Evolutionary conservation across 495 filamentous ascomycete species (phyloP).

Genomic region (Neurospora sp.): DNA sequence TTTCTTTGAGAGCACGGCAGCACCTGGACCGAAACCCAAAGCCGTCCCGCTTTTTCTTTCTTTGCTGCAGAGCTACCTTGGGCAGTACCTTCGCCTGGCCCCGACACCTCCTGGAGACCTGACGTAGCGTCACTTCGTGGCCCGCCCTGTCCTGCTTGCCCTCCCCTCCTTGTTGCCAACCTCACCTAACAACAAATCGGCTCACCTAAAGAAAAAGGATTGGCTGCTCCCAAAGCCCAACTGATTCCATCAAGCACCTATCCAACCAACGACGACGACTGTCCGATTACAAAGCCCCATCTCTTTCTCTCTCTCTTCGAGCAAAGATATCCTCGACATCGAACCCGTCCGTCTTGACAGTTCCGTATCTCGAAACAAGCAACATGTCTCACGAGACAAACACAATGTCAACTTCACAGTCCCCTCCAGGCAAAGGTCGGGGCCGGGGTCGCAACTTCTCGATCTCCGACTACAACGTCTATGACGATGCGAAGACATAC

Average conservation of each 20-base stretch:
- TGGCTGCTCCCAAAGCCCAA: not conserved
- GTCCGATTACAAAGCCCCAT: not conserved
- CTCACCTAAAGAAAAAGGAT: not conserved
- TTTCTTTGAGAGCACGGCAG: not conserved
- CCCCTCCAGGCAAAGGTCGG: slow-evolving; percentile 4
- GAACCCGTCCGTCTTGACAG: not conserved
- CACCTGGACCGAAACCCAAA: not conserved
- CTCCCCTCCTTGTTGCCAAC: not conserved
- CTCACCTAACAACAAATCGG: not conserved
- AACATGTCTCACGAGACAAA: not conserved
- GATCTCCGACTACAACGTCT: slow-evolving; percentile 30
- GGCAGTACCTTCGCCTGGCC: slow-evolving; percentile 1
- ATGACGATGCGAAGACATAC: slow-evolving; percentile 40
- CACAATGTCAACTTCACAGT: not conserved
- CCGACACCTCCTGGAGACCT: not conserved
- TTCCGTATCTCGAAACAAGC: not conserved
- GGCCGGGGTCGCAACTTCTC: slow-evolving; percentile 13
- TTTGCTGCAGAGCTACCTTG: not conserved
- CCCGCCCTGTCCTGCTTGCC: slow-evolving; percentile 1
- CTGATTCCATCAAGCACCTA: not conserved
- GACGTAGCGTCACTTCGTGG: slow-evolving; percentile 1
- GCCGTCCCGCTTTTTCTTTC: not conserved
- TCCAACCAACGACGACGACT: not conserved
- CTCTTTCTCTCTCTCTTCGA: not conserved
- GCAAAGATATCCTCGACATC: slow-evolving; percentile 6